A percentile compares a stretch with the other conserved stretches of the same genome.
phyloP scores from a whole-genome alignment of 1,139 yeast species.

The Saccharomyces hybrid region DNA sequence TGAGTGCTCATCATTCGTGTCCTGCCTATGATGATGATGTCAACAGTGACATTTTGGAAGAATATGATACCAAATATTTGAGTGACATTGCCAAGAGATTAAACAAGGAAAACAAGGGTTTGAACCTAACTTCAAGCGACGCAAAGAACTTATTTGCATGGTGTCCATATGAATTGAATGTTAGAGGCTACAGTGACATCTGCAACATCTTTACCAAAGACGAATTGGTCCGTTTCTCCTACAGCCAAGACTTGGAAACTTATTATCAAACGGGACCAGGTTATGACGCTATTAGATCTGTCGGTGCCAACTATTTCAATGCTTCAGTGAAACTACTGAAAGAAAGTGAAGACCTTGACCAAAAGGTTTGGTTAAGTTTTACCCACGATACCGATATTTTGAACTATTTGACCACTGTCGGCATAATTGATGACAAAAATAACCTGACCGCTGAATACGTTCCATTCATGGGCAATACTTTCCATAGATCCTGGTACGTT shows the following conservation, averaged over 20 bases:
- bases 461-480: conserved; percentile 33
- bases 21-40: conserved; percentile 21
- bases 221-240: conserved; percentile 44
- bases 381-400: conserved; percentile 55
- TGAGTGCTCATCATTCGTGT: conserved; percentile 36
- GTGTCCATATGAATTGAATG: conserved; percentile 54
- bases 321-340: conserved; percentile 33
- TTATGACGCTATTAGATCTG: conserved; percentile 36
- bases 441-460: conserved; percentile 30
- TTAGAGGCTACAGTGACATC: conserved; percentile 46
- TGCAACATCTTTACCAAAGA: conserved; percentile 49
- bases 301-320: conserved; percentile 46
- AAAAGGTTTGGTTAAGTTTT: conserved; percentile 40
- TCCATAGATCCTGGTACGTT: conserved; percentile 22
- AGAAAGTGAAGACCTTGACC: conserved; percentile 21
- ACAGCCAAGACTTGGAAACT: conserved; percentile 40
- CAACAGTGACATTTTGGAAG: conserved; percentile 19
- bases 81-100: conserved; percentile 36
- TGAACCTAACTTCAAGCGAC: conserved; percentile 38
- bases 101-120: conserved; percentile 37
- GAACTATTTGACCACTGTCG: conserved; percentile 44
- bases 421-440: conserved; percentile 37
- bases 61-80: conserved; percentile 29
- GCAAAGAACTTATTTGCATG: conserved; percentile 39
- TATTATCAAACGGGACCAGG: conserved; percentile 53